Conservation (phyloP, 768 basidiomycete genomes). For the Suillus plorans region DNA sequence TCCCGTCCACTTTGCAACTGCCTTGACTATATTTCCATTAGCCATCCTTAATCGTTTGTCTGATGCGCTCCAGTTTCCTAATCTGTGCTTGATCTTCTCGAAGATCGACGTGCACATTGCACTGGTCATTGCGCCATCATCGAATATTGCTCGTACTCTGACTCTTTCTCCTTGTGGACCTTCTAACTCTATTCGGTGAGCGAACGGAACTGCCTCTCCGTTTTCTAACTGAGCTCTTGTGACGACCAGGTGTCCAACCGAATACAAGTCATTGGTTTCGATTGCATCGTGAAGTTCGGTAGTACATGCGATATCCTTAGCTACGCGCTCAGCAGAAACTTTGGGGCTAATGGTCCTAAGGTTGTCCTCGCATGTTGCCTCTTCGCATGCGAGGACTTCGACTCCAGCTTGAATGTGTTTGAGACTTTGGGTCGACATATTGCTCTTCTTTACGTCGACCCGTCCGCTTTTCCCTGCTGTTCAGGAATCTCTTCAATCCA, state of each 20-base stretch:
- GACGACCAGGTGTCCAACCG: background rate
- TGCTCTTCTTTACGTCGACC: background rate
- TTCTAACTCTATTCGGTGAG: background rate
- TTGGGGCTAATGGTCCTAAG: too few relatives aligned
- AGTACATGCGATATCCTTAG: too few relatives aligned
- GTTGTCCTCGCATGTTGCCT: background rate
- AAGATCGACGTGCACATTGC: conserved; percentile 23
- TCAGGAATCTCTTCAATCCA: background rate
- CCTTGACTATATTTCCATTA: conserved; percentile 18
- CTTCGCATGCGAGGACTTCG: background rate
- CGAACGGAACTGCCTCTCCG: background rate
- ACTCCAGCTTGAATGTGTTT: background rate
- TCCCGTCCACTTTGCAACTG: conserved; percentile 12
- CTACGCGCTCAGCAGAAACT: too few relatives aligned
- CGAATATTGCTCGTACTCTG: conserved; percentile 18
- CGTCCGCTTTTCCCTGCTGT: background rate
- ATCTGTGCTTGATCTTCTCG: conserved; percentile 3
- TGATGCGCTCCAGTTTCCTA: conserved; percentile 17
- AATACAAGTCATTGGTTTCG: too few relatives aligned
- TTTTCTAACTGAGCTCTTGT: background rate
- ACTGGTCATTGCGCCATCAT: conserved; percentile 33
- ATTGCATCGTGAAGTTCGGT: too few relatives aligned
- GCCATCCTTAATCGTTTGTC: conserved; percentile 31
- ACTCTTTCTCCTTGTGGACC: conserved; percentile 18
- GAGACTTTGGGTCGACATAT: background rate